Evolutionary conservation across 257 asterid genomes (phyloP).

Genomic region (Catharanthus roseus): DNA sequence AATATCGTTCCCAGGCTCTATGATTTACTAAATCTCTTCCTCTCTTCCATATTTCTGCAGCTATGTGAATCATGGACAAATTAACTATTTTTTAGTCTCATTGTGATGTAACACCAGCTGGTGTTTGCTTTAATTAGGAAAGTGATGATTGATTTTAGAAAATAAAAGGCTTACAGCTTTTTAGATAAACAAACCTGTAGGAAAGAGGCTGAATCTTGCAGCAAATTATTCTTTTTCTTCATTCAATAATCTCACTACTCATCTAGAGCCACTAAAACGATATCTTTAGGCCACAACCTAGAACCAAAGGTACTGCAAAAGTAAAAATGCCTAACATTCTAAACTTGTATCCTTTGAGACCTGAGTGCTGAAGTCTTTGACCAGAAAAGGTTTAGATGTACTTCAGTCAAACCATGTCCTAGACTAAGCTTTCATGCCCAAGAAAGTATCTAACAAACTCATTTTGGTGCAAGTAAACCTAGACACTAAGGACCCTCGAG

Average conservation of each 20-base stretch:
- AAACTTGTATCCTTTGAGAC: background rate
- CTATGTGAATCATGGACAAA: background rate
- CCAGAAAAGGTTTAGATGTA: background rate
- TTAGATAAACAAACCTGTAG: background rate
- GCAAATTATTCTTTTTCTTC: background rate
- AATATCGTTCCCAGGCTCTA: background rate
- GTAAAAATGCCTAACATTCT: background rate
- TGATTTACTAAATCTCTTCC: no score
- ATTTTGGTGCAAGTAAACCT: background rate
- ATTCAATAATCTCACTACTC: background rate
- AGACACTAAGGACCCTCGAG: background rate
- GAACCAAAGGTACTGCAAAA: background rate
- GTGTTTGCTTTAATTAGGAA: background rate
- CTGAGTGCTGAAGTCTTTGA: background rate
- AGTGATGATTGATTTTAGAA: background rate
- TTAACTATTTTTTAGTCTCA: background rate
- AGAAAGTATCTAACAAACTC: no score
- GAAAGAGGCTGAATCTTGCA: background rate
- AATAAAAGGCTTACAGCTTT: background rate
- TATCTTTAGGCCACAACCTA: background rate
- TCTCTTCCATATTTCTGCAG: background rate
- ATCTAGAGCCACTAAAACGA: background rate
- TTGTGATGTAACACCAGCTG: background rate
- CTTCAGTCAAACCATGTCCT: background rate
- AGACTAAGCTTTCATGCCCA: no score